A percentile compares a stretch with the other conserved stretches of the same genome.
Conservation (phyloP, 345 rosid genomes). For the Lepidium sativum region DNA sequence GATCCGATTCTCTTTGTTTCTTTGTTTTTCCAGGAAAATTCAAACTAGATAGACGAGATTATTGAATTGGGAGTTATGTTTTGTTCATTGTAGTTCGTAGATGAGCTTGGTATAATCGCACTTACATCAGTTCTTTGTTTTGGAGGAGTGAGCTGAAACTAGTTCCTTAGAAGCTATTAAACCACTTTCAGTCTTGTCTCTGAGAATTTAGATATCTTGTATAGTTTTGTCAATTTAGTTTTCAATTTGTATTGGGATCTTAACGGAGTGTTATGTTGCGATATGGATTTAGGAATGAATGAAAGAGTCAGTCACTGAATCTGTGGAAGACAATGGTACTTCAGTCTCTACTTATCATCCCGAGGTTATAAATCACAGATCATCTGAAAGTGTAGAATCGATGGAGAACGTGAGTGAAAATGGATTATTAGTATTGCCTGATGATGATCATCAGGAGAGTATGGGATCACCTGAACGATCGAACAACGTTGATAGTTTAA, state of each 20-base stretch:
- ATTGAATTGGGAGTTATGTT: not conserved
- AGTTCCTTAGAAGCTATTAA: not conserved
- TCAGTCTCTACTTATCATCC: conserved; percentile 1
- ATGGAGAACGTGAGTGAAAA: conserved; percentile 11
- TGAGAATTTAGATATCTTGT: conserved; percentile 32
- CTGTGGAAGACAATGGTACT: conserved; percentile 35
- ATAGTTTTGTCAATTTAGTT: conserved; percentile 30
- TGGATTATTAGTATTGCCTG: conserved; percentile 4
- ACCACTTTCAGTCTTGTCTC: conserved; percentile 2
- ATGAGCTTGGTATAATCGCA: not conserved
- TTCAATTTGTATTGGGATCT: conserved; percentile 16
- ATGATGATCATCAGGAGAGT: conserved; percentile 14
- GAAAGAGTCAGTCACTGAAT: conserved; percentile 35
- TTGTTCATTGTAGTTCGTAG: not conserved
- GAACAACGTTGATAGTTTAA: not conserved
- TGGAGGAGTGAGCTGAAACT: conserved; percentile 8
- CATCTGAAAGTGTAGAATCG: not conserved
- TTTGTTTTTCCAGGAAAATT: not conserved
- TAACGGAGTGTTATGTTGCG: not conserved
- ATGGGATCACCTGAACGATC: conserved; percentile 19
- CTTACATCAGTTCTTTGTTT: not conserved
- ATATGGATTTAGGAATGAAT: conserved; percentile 41
- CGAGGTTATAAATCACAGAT: conserved; percentile 15
- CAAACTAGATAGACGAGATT: not conserved
- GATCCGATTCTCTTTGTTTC: not conserved